Evolutionary conservation across 768 basidiomycete genomes (phyloP).

Genomic region (Cystobasidium ongulense): DNA sequence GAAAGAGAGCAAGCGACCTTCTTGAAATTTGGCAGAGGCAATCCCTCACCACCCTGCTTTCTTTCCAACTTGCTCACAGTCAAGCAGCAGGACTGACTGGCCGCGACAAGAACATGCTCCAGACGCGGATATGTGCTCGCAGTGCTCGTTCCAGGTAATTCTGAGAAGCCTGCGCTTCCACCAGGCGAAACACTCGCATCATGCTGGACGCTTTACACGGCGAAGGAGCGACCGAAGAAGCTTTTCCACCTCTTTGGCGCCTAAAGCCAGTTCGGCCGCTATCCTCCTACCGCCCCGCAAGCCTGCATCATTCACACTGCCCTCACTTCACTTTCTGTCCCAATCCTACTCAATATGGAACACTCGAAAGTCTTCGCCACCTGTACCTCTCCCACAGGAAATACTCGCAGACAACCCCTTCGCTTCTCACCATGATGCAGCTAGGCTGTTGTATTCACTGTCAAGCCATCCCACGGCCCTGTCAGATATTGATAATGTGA

Average conservation of each 20-base stretch:
- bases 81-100: not conserved
- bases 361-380: not conserved
- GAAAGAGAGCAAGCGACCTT: no score
- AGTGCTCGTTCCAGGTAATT: conserved; percentile 2
- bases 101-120: not conserved
- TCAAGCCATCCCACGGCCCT: not conserved
- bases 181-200: not conserved
- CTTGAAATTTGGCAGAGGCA: not conserved
- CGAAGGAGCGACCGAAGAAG: not conserved
- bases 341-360: conserved; percentile 4
- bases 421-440: not conserved
- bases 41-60: not conserved
- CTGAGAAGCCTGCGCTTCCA: not conserved
- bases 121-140: not conserved
- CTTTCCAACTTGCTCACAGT: not conserved
- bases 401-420: not conserved
- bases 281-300: not conserved
- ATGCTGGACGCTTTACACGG: not conserved
- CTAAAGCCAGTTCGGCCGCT: not conserved
- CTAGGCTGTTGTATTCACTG: not conserved
- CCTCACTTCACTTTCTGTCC: not conserved
- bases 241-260: not conserved
- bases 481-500: not conserved
- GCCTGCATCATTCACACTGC: not conserved
- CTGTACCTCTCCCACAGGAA: not conserved